These are phyloP conservation scores for Trametes cingulata DNA, from an alignment of 768 basidiomycete species.

Conservation along the genomic window DNA sequence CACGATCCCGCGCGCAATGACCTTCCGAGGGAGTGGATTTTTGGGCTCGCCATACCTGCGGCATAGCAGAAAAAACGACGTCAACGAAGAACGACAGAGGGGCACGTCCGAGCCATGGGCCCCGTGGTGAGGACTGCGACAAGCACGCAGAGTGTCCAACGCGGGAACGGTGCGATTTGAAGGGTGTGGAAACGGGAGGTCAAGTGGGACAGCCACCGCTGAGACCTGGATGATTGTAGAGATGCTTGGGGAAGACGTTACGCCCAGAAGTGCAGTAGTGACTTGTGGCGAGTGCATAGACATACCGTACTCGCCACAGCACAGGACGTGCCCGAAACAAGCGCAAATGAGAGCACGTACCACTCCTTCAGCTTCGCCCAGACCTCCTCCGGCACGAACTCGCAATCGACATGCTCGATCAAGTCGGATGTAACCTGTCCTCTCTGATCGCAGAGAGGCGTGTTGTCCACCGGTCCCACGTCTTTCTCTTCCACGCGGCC, in stretches of 20 bases:
- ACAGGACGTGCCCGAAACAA: not conserved
- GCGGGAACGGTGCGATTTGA: no score
- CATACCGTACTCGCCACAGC: not conserved
- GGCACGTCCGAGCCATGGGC: not conserved
- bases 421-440: constrained; percentile 49
- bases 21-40: constrained; percentile 61
- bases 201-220: no score
- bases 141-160: no score
- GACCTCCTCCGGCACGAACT: constrained; percentile 69
- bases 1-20: constrained; percentile 58
- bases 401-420: constrained; percentile 67
- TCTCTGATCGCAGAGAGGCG: constrained; percentile 45
- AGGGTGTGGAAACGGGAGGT: no score
- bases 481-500: constrained; percentile 60
- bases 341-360: constrained; percentile 44
- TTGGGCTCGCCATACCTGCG: constrained; percentile 70
- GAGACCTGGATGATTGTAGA: no score
- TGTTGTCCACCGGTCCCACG: constrained; percentile 77
- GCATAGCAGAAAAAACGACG: constrained; percentile 4
- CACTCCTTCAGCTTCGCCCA: constrained; percentile 72
- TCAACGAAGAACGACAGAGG: constrained; percentile 1
- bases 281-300: not conserved
- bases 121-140: not conserved
- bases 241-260: no score
- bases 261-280: not conserved